Base-by-base conservation (phyloP, 164 flowering plant genomes). In the Saururus chinensis region DNA sequence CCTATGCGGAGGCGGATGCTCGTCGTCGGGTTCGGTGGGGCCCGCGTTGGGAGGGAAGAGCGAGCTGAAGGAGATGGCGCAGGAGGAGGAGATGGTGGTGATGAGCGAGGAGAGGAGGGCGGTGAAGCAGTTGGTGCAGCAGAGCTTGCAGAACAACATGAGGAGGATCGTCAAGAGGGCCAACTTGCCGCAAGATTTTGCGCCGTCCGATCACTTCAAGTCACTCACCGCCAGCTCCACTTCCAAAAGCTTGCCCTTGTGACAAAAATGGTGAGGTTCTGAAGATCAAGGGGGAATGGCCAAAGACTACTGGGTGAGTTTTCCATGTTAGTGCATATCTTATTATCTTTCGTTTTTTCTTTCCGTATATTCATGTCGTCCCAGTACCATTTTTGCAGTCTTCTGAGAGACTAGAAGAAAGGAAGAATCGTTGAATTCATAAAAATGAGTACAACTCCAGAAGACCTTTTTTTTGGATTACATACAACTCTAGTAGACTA, bases 211-310 rank as follows among this genome's bases (percentile, higher is more conserved):
- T 42, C 96, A 85, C 70, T 79, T 92, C 74, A 85, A 82, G 77
- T 65, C 96, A 12, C 87, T 89, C 66, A 80, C 88, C 2, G 17
- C 75, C 0, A 79, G 84, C 54, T 80, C 96, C 4, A 89, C 98
- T 30, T 93, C 98, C n/a, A 93, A 93, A 83, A 93, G 98, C 77
- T 69, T 90, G 60, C 97, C 97, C 23, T 90, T 90, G 70, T 90
- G 49, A 45, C 37, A 30, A 30, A 30, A 30, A 30, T 2, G 2
- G 37, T 2, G 6, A 6, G 6, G 6, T 6, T 30, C 37, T 30
- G 37, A 30, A 30, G 6, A 6, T 30, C 37, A 30, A 30, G n/a
- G n/a, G n/a, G n/a, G n/a, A n/a, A n/a, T n/a, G n/a, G n/a, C n/a
- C n/a, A n/a, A 30, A 30, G 37, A 30, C 4, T 30, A 30, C 37